A percentile compares a stretch with the other conserved stretches of the same genome.
Conservation (phyloP, 148 eudicot genomes). For the Persicaria tinctoria region DNA sequence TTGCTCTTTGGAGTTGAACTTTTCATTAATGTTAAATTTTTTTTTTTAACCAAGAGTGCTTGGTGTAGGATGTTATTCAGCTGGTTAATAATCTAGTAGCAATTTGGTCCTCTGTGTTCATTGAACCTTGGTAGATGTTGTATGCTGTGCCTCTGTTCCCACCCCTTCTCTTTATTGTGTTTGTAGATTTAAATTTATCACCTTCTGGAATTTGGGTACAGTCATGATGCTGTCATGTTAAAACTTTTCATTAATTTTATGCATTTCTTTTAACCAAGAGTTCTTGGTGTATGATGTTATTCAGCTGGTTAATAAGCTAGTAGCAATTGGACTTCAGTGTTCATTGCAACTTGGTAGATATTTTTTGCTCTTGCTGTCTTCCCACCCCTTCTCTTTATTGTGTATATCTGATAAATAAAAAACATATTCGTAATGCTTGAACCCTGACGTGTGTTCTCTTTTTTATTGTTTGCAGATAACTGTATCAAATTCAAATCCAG, state of each 20-base stretch:
- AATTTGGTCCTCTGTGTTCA: not conserved
- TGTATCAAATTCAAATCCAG: slow-evolving; percentile 87
- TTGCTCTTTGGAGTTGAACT: not conserved
- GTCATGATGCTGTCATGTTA: not conserved
- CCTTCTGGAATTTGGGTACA: not conserved
- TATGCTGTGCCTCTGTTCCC: not conserved
- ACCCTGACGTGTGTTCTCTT: not conserved
- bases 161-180: not conserved
- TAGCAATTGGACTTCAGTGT: too few relatives aligned
- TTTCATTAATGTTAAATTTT: not conserved
- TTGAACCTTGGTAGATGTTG: not conserved
- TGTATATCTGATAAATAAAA: not conserved
- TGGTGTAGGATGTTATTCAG: not conserved
- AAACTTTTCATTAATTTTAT: not conserved
- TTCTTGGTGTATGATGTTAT: not conserved
- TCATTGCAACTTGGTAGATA: not conserved
- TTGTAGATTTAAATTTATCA: not conserved
- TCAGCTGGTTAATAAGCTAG: not conserved
- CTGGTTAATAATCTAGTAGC: not conserved
- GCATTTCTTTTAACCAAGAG: not conserved
- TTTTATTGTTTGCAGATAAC: slow-evolving; percentile 47
- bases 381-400: not conserved
- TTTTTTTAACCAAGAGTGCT: not conserved
- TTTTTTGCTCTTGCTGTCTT: not conserved
- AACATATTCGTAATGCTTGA: not conserved